Evolutionary conservation across 2,329 filamentous ascomycete genomes (phyloP).

Genomic region (Cryphonectria naterciae): DNA sequence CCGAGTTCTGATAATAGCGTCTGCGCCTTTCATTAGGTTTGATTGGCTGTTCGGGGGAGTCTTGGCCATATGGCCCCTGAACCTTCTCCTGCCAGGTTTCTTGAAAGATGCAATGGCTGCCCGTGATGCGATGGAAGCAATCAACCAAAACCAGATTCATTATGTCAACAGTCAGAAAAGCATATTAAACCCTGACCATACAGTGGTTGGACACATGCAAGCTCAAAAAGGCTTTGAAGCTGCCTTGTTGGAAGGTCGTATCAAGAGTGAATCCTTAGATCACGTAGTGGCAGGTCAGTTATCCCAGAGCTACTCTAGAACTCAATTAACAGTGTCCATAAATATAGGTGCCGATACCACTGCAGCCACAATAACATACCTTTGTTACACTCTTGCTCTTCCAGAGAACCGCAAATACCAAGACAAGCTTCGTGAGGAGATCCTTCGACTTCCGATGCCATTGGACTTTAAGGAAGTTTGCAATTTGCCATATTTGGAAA

Average conservation of each 20-base stretch:
- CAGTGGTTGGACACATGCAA: not conserved
- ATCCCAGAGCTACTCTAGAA: too few species aligned
- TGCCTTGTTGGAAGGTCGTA: not conserved
- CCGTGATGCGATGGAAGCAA: not conserved
- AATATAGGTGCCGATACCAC: not conserved
- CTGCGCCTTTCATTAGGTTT: not conserved
- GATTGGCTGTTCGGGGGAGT: not conserved
- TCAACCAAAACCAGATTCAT: not conserved
- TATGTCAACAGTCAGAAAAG: not conserved
- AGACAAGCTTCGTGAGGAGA: constrained; percentile 1
- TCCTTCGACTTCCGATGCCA: not conserved
- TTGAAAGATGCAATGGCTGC: not conserved
- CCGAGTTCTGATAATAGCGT: not conserved
- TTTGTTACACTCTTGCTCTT: not conserved
- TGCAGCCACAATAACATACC: not conserved
- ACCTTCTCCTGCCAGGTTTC: not conserved
- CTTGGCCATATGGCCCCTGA: not conserved
- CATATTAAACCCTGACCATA: not conserved
- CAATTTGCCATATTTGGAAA: not conserved
- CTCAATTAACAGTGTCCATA: too few species aligned
- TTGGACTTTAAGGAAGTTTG: not conserved
- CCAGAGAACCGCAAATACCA: constrained; percentile 1
- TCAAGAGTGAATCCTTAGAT: constrained; percentile 5
- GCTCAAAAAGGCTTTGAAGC: not conserved
- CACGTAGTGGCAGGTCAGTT: constrained; percentile 2